Base-by-base conservation (phyloP, 176 grass and related monocot species). In the Thalia dealbata region DNA sequence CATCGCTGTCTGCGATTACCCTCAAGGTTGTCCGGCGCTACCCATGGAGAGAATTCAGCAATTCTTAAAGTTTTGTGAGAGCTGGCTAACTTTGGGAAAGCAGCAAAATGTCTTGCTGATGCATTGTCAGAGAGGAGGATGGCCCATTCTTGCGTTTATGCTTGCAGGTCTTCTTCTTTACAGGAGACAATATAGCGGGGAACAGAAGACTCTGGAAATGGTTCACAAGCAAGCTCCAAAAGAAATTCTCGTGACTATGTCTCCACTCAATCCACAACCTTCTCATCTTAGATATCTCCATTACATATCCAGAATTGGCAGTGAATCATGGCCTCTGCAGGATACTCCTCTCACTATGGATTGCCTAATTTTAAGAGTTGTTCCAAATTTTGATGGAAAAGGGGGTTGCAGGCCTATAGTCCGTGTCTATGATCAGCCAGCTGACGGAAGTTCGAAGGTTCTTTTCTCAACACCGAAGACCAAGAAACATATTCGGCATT, bases 101-200 rank as follows among this genome's bases (percentile, higher is more conserved):
- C 83, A 89, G 32, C 84, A 97, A 86, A 92, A 90, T 61, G 83
- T 92, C 77, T 70, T 97, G 73, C 52, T 97, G 28, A 90, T 97
- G 82, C 93, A 97, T 75, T 97, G 93, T 70, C 89, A 97, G 81
- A 83, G 71, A 75, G 93, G 89, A 21, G 93, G 89, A 61, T 97
- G 93, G 93, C 89, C 89, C 0, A 79, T 92, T 46, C 76, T 97
- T 78, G 89, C 93, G 24, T 97, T 97, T 82, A 92, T 97, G 93
- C 87, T 97, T 80, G 93, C 89, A 65, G 81, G 85, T 79, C 93
- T 97, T 76, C 73, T 97, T 54, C 43, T 97, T 25, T 90, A 92
- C 27, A 82, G 87, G 73, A 92, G 84, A 64, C 93, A 97, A 24
- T 97, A 92, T 67, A 92, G 80, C 1, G 89, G 89, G 14, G 93